A percentile compares a stretch with the other conserved stretches of the same genome.
Evolutionary conservation across 78 protist genomes (phyloP).

Genomic region (Dictyostelium brefeldianum): DNA sequence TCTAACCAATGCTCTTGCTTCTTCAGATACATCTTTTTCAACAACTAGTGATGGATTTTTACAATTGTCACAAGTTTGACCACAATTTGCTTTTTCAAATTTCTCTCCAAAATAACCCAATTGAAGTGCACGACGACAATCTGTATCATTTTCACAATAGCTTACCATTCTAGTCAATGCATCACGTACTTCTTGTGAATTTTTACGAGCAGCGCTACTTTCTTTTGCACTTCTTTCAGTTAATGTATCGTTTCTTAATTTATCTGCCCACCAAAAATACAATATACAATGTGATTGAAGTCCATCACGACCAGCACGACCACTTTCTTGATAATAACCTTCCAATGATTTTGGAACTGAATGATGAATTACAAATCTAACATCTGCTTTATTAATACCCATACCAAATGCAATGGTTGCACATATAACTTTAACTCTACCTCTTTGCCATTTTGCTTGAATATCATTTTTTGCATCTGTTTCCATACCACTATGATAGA

Average conservation of each 20-base stretch:
- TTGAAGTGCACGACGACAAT: constrained; percentile 82
- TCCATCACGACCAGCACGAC: constrained; percentile 98
- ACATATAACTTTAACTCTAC: constrained; percentile 86
- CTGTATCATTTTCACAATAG: constrained; percentile 87
- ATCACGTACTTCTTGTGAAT: constrained; percentile 17
- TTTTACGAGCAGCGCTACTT: neutral
- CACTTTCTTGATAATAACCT: constrained; percentile 97
- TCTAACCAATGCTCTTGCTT: constrained; percentile 17
- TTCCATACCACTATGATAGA: constrained; percentile 94
- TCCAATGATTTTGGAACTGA: constrained; percentile 98
- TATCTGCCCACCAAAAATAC: constrained; percentile 82
- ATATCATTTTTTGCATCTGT: constrained; percentile 45
- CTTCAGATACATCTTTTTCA: constrained; percentile 37
- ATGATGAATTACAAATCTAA: constrained; percentile 98
- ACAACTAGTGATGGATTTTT: neutral
- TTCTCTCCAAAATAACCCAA: constrained; percentile 75
- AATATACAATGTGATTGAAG: constrained; percentile 83
- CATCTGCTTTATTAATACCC: constrained; percentile 99
- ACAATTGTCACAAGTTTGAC: constrained; percentile 85
- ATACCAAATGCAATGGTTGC: constrained; percentile 99
- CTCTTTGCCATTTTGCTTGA: constrained; percentile 91
- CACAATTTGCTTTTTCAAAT: constrained; percentile 57
- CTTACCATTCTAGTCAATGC: constrained; percentile 59
- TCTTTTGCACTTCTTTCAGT: neutral
- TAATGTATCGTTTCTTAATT: constrained; percentile 12